Evolutionary conservation across 768 basidiomycete species (phyloP).

Genomic region (Pleurotus eryngii): DNA sequence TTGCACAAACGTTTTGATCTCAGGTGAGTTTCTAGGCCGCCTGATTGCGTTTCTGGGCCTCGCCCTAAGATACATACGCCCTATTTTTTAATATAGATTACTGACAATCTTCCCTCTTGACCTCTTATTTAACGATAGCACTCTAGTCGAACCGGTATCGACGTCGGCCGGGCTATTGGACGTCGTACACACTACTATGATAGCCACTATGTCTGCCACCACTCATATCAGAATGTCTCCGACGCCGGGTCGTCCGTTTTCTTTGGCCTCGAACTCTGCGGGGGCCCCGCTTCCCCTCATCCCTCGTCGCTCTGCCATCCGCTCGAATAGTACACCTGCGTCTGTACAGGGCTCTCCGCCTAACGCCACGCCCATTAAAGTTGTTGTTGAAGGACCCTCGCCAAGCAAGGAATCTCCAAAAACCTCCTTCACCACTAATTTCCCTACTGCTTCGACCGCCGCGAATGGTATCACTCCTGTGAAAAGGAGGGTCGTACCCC

Average conservation of each 20-base stretch:
- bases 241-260: constrained; percentile 26
- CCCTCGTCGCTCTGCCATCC: constrained; percentile 45
- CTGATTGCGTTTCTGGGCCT: not conserved
- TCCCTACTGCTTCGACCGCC: constrained; percentile 33
- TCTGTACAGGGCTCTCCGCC: constrained; percentile 11
- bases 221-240: constrained; percentile 32
- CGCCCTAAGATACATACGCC: not conserved
- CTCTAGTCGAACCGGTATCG: constrained; percentile 2
- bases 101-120: not conserved
- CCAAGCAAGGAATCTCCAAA: not conserved
- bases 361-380: constrained; percentile 5
- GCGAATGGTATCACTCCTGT: constrained; percentile 36
- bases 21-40: not conserved
- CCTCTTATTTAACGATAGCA: not conserved
- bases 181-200: constrained; percentile 29
- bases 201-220: constrained; percentile 38
- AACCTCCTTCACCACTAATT: constrained; percentile 23
- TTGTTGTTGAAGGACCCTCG: not conserved
- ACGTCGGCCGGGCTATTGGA: constrained; percentile 1
- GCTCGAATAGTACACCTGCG: constrained; percentile 19
- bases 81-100: not conserved
- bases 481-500: constrained; percentile 34
- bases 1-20: constrained; percentile 1
- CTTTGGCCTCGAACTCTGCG: constrained; percentile 49
- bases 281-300: constrained; percentile 60